phyloP scores from a whole-genome alignment of 108 stramenopile species.

The Aurantiochytrium sp. region DNA sequence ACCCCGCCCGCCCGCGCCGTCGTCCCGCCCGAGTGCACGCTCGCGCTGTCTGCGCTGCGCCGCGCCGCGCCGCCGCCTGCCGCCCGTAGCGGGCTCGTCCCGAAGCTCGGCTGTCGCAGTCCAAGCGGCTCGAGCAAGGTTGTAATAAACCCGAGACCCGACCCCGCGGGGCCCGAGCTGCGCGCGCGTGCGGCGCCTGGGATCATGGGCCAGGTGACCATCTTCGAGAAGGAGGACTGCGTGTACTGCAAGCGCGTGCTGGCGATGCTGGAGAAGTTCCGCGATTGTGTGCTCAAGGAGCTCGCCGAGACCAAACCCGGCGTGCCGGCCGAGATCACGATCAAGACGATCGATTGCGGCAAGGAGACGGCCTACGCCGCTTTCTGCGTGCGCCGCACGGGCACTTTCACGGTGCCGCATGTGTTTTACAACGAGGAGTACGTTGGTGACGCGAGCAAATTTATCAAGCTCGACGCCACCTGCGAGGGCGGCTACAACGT shows the following conservation, averaged over 20 bases:
- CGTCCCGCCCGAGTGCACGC: too few relatives aligned
- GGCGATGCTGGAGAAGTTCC: constrained; percentile 13
- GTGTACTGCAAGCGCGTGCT: constrained; percentile 7
- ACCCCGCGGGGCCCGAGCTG: too few relatives aligned
- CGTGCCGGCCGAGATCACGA: neutral
- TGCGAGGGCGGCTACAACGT: constrained; percentile 11
- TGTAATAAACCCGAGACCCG: too few relatives aligned
- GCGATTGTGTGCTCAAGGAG: neutral
- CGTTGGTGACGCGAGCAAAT: neutral
- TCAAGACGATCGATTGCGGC: constrained; percentile 13
- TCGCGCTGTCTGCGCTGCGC: too few relatives aligned
- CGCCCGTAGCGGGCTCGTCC: too few relatives aligned
- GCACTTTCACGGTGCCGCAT: constrained; percentile 13
- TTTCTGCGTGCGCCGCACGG: constrained; percentile 1
- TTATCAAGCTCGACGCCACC: constrained; percentile 1
- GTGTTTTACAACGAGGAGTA: constrained; percentile 14
- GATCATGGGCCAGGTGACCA: constrained; percentile 25
- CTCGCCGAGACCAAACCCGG: neutral
- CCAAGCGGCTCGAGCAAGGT: too few relatives aligned
- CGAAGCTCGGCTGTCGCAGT: too few relatives aligned
- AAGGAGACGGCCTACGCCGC: constrained; percentile 17
- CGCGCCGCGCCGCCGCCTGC: too few relatives aligned
- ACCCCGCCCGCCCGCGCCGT: too few relatives aligned
- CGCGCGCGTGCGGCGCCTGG: too few relatives aligned
- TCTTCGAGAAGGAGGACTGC: constrained; percentile 29